Conservation (phyloP, 2,329 filamentous ascomycete species). For the Aspergillus japonicus region DNA sequence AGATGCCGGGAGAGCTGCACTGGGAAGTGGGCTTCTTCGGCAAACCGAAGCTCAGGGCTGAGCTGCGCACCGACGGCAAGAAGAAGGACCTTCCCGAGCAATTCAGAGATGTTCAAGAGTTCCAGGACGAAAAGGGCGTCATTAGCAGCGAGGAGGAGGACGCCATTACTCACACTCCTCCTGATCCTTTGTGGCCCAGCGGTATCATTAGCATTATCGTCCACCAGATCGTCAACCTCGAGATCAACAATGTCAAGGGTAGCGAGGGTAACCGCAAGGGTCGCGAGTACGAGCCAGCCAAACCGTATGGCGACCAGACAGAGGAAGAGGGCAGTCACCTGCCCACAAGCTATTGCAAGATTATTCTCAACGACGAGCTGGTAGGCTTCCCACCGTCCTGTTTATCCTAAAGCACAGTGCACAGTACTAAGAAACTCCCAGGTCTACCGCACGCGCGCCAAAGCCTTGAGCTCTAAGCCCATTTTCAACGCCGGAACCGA, state of each 20-base stretch:
- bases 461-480: slow-evolving; percentile 89
- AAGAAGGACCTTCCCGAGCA: slow-evolving; percentile 72
- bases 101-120: slow-evolving; percentile 69
- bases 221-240: slow-evolving; percentile 92
- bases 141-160: slow-evolving; percentile 74
- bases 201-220: slow-evolving; percentile 83
- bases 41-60: slow-evolving; percentile 82
- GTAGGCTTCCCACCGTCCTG: slow-evolving; percentile 38
- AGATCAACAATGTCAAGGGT: slow-evolving; percentile 87
- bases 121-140: slow-evolving; percentile 85
- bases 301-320: slow-evolving; percentile 77
- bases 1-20: slow-evolving; percentile 89
- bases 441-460: slow-evolving; percentile 89
- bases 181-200: slow-evolving; percentile 93
- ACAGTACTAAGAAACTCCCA: slow-evolving; percentile 25
- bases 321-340: slow-evolving; percentile 78
- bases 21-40: slow-evolving; percentile 97
- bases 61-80: slow-evolving; percentile 82
- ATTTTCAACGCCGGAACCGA: slow-evolving; percentile 98
- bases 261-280: slow-evolving; percentile 78
- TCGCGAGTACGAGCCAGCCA: slow-evolving; percentile 84
- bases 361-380: slow-evolving; percentile 82
- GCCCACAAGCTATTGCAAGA: slow-evolving; percentile 91
- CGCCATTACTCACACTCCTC: slow-evolving; percentile 83
- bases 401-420: background rate